These are phyloP conservation scores for Fusarium nurragi DNA, from an alignment of 2,329 filamentous ascomycete species.

Conservation along the genomic window DNA sequence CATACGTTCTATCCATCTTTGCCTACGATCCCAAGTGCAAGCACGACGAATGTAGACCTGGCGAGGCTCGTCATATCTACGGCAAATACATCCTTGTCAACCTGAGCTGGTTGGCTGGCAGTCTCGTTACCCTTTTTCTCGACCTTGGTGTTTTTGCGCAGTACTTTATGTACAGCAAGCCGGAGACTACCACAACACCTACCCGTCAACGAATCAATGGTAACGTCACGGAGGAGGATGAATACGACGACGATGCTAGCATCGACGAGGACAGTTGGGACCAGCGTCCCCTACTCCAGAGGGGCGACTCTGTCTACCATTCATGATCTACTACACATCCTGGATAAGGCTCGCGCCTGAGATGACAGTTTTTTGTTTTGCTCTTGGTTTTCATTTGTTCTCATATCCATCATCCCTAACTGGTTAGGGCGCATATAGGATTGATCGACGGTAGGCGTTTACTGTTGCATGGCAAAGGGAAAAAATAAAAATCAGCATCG, in stretches of 20 bases:
- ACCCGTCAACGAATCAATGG: constrained; percentile 15
- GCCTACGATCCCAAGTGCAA: constrained; percentile 83
- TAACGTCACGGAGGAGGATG: constrained; percentile 37
- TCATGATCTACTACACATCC: constrained; percentile 9
- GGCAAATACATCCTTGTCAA: constrained; percentile 88
- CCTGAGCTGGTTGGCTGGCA: constrained; percentile 88
- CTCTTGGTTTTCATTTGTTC: constrained; percentile 17
- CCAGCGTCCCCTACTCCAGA: constrained; percentile 52
- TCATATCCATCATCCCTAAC: constrained; percentile 11
- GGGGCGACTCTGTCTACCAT: constrained; percentile 45
- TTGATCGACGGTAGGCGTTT: constrained; percentile 28
- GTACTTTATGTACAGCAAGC: constrained; percentile 82
- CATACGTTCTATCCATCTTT: constrained; percentile 90
- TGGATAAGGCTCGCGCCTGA: neutral
- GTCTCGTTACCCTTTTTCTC: constrained; percentile 84
- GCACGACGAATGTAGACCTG: constrained; percentile 64
- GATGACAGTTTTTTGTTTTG: constrained; percentile 32
- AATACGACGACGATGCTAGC: constrained; percentile 45
- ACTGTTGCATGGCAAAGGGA: constrained; percentile 9
- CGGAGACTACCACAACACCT: constrained; percentile 47
- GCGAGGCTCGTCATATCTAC: constrained; percentile 75
- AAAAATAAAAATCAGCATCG: constrained; percentile 14
- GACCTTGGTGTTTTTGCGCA: constrained; percentile 90
- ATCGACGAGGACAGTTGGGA: constrained; percentile 50
- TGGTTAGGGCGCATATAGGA: constrained; percentile 24